Evolutionary conservation across 805 yeast species (phyloP), one percentile per base, ranked within the genome.

Genomic region (Naumovozyma baii): DNA sequence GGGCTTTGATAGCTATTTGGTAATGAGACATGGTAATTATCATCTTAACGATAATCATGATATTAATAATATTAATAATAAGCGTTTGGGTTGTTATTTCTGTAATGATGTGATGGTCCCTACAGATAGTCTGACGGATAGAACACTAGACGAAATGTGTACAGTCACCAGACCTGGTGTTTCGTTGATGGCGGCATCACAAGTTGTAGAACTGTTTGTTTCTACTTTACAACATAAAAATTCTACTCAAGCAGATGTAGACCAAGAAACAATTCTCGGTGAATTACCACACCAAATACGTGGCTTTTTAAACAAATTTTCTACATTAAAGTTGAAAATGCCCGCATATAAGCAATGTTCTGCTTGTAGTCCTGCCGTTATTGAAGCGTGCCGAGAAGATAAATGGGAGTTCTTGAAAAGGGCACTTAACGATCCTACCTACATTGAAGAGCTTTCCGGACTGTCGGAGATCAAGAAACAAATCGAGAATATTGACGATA

Each of bases 141-240:
- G 95, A 38, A 83, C 96, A 0, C 65, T 92, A 41, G 99, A 92
- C 62, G 97, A 92, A 61, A 92, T 92, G 96, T 92, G 99, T 55
- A 92, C 99, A 0, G 98, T 92, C 1, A 92, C 98, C 0, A 69
- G 98, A 31, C 97, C 99, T 0, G 98, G 99, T 0, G 88, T 83
- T 1, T 95, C 99, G 0, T 64, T 83, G 51, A 64, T 86, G 62
- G 96, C 97, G 0, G 74, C 95, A 0, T 76, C 96, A 0, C 64
- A 80, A 29, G 94, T 94, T 0, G 94, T 84, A 1, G 98, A 92
- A 57, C 62, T 92, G 4, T 54, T 86, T 44, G 83, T 83, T 0
- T 75, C 92, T 1, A 45, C 84, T 0, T 51, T 85, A 31, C 96
- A 90, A 57, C 81, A 80, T 48, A 76, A 76, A 0, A 56, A 62